Conservation (phyloP, 225 moss, liverwort and hornwort genomes). For the Physcomitrellopsis africana region DNA sequence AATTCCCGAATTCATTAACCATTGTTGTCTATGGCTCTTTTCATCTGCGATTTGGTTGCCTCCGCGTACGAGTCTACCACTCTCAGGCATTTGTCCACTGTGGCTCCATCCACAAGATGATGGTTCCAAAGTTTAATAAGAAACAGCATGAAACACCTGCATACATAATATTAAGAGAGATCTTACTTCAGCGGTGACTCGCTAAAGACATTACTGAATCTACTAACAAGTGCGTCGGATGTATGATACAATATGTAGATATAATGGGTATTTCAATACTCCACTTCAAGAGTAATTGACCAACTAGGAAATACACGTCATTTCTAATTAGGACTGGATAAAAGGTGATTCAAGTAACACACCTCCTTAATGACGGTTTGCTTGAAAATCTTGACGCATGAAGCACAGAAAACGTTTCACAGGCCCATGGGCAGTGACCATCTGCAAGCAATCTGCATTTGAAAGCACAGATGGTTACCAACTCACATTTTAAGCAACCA, state of each 20-base stretch:
- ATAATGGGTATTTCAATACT: neutral
- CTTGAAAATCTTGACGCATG: constrained; percentile 79
- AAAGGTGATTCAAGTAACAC: neutral
- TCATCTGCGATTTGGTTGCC: constrained; percentile 30
- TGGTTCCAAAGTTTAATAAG: constrained; percentile 96
- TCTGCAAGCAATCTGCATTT: constrained; percentile 81
- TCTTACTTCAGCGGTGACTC: no score
- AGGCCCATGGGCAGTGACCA: constrained; percentile 97
- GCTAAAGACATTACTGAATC: constrained; percentile 15
- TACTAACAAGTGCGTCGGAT: neutral
- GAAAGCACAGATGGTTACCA: constrained; percentile 13
- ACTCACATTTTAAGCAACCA: constrained; percentile 17
- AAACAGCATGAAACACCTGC: constrained; percentile 97
- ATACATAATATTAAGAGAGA: no score
- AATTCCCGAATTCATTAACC: constrained; percentile 33
- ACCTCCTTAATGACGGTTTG: constrained; percentile 88
- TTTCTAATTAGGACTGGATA: no score
- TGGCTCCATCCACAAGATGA: constrained; percentile 89
- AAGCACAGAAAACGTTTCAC: constrained; percentile 87
- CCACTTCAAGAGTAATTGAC: neutral
- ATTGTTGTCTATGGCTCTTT: constrained; percentile 27
- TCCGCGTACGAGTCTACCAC: constrained; percentile 68
- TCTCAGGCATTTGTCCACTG: constrained; percentile 76
- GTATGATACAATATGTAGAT: constrained; percentile 7
- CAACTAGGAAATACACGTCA: neutral